Base-by-base conservation (phyloP, 176 grass and related monocot genomes). In the Ensete ventricosum region DNA sequence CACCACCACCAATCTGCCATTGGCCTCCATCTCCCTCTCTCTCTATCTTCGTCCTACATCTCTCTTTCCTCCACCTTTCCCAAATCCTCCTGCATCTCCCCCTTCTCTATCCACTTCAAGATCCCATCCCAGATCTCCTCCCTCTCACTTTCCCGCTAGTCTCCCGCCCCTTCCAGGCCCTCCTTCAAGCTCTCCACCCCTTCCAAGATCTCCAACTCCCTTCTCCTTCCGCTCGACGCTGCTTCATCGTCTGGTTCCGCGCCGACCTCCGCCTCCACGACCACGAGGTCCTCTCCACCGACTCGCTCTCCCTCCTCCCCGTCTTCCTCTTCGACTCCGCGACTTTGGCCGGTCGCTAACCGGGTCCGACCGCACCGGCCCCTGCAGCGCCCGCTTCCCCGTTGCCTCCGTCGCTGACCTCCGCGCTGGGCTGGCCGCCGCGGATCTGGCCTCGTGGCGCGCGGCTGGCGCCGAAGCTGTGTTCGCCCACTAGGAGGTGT, bases 351-450 rank as follows among this genome's bases (percentile, higher is more conserved):
- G 83, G 80, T 91, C 95, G 0, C 81, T 88, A 7, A 81, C 85
- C 0, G 90, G 90, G 0, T 91, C 88, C 63, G 88, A 93, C 55
- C 78, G 82, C 49, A 89, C 95, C 1, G 88, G 90, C 0, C 80
- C 82, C 3, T 88, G 81, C 86, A 86, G 88, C 76, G 88, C 90
- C 13, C 76, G 73, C 55, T 98, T 98, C 88, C 74, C 93, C 54
- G 72, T 91, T 5, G 90, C 93, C 64, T 91, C 94, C n/a, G 86
- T 98, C 54, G 85, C 90, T 8, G 88, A 98, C 83, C 88, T 98
- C 54, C 88, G 90, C 2, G 73, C 78, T 55, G 78, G 82, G 54
- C 81, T 98, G 52, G 90, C 68, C 67, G 81, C 14, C 90, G 86
- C 14, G 86, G 94, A 50, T 89, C 90, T 19, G 94, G 91, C 76